Conservation (phyloP, 2,329 filamentous ascomycete species). For the Incumbomyces lentus region DNA sequence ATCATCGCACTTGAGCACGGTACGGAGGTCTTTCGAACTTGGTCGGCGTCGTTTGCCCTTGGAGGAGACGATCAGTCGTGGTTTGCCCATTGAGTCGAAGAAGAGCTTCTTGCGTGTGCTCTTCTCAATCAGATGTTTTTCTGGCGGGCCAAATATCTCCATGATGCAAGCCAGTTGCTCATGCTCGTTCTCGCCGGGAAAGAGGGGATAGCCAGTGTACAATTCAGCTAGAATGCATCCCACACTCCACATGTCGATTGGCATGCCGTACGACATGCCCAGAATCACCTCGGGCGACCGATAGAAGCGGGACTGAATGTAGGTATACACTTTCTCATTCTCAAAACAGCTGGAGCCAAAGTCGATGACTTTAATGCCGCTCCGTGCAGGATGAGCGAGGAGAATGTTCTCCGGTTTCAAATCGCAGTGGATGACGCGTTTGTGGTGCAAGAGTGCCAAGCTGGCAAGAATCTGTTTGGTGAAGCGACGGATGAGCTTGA, state of each 20-base stretch:
- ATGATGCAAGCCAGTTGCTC: slow-evolving; percentile 98
- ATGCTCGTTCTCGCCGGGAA: slow-evolving; percentile 96
- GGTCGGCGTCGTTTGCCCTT: slow-evolving; percentile 85
- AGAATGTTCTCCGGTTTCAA: slow-evolving; percentile 96
- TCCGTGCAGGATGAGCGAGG: slow-evolving; percentile 84
- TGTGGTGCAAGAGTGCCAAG: slow-evolving; percentile 71
- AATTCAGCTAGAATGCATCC: slow-evolving; percentile 96
- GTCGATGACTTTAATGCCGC: slow-evolving; percentile 96
- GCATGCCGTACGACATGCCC: slow-evolving; percentile 94
- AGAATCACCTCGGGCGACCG: slow-evolving; percentile 95
- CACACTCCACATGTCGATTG: slow-evolving; percentile 98
- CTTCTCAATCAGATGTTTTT: slow-evolving; percentile 96
- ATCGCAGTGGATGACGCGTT: slow-evolving; percentile 96
- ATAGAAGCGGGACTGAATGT: slow-evolving; percentile 97
- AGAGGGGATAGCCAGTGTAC: slow-evolving; percentile 91
- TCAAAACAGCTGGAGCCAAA: slow-evolving; percentile 97
- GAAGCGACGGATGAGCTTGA: slow-evolving; percentile 87
- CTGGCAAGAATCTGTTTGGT: slow-evolving; percentile 91
- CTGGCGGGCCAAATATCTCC: slow-evolving; percentile 96
- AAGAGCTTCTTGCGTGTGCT: slow-evolving; percentile 96
- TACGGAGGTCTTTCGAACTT: slow-evolving; percentile 85
- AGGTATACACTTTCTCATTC: slow-evolving; percentile 97
- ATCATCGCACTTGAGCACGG: slow-evolving; percentile 91
- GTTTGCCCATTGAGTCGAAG: slow-evolving; percentile 96
- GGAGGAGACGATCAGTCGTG: slow-evolving; percentile 83